Base-by-base conservation (phyloP, 176 grass and related monocot genomes). In the Panicum miliaceum region DNA sequence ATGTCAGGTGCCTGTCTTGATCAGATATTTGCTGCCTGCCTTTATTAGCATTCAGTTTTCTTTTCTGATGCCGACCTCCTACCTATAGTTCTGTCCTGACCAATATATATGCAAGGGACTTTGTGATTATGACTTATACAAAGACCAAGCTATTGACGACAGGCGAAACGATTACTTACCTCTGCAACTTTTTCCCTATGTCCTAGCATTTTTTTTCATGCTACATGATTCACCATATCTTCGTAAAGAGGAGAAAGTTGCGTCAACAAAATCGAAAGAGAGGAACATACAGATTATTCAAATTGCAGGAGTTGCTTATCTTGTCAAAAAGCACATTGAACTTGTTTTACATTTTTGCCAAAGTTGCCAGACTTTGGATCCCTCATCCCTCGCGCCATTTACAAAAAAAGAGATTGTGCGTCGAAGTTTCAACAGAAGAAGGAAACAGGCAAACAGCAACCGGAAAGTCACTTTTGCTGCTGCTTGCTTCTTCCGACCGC, bases 21-120 rank as follows among this genome's bases (percentile, higher is more conserved):
- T 27, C 37, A 26, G 71, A 72, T 79, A 37, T 53, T 52, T 77
- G 16, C 48, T 82, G 48, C 66, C 46, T 79, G 34, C 16, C 19
- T 86, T 83, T 86, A 78, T 83, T 46, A 71, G 34, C 51, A 29
- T 73, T 64, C 25, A 57, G 46, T 74, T 85, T 65, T 72, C 64
- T 26, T 40, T 76, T 23, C 12, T 83, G 73, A 86, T 79, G 73
- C 23, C 12, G 84, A 86, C 60, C 22, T 71, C 12, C 40, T 78
- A 78, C 82, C 64, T 71, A 52, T 19, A 58, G 64, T 37, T 47
- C 14, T 67, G 43, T 46, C 40, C 32, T 36, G 16, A 50, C 46
- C 47, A 12, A 34, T 32, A 20, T 51, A 73, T 18, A 29, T 11
- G 25, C 70, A 32, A 52, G 71, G 27, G 46, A 35, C 47, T 52